Conservation (phyloP, 2,329 filamentous ascomycete genomes). For the Didymella glomerata region DNA sequence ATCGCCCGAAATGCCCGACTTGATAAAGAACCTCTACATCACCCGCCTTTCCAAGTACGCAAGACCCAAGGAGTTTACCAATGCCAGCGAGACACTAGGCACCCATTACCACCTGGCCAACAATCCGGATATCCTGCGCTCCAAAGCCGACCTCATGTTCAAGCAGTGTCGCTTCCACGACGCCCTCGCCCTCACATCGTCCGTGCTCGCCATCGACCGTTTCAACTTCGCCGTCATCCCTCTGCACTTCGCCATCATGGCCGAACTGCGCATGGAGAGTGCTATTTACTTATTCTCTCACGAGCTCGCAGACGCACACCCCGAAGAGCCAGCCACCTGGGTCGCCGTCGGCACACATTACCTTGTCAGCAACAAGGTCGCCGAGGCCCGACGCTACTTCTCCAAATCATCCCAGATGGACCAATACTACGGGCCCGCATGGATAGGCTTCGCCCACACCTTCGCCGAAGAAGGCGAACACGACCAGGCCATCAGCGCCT, state of each 20-base stretch:
- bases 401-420: constrained; percentile 98
- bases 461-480: constrained; percentile 98
- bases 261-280: constrained; percentile 86
- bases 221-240: constrained; percentile 92
- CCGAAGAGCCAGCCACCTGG: constrained; percentile 90
- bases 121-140: constrained; percentile 90
- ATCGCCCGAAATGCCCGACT: constrained; percentile 88
- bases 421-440: constrained; percentile 94
- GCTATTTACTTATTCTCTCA: constrained; percentile 91
- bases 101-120: constrained; percentile 88
- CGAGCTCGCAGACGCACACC: constrained; percentile 89
- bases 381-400: constrained; percentile 94
- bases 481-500: constrained; percentile 97
- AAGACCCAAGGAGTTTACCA: constrained; percentile 81
- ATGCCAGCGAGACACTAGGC: constrained; percentile 87
- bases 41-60: constrained; percentile 95
- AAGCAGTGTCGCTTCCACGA: constrained; percentile 94
- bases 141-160: constrained; percentile 88
- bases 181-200: constrained; percentile 82
- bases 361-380: constrained; percentile 84
- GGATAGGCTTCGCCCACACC: constrained; percentile 98
- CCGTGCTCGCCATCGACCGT: constrained; percentile 82
- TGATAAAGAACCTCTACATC: constrained; percentile 95
- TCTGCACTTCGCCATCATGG: constrained; percentile 88
- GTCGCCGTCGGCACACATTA: constrained; percentile 96